These are phyloP conservation scores for Bidens hawaiensis DNA, from an alignment of 140 eudicot species.

Conservation along the genomic window DNA sequence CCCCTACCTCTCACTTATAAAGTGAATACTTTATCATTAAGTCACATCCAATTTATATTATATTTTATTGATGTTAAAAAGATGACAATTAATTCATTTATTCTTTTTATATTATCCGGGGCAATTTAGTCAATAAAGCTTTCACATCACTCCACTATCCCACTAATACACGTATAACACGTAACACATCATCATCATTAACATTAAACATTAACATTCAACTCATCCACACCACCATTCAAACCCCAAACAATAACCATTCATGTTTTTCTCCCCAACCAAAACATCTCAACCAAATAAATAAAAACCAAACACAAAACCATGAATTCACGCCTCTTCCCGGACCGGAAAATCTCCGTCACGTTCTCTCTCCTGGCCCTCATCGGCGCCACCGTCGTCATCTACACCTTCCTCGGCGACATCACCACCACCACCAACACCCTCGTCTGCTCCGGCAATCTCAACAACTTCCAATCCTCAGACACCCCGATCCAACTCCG, in stretches of 20 bases:
- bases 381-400: constrained; percentile 32
- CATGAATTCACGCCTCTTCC: constrained; percentile 28
- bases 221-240: background rate
- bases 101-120: background rate
- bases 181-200: background rate
- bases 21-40: too few species aligned
- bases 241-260: background rate
- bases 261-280: background rate
- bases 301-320: background rate
- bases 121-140: background rate
- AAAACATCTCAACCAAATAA: background rate
- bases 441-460: constrained; percentile 24
- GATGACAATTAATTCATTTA: too few species aligned
- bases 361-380: constrained; percentile 18
- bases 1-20: too few species aligned
- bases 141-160: background rate
- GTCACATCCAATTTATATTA: too few species aligned
- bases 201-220: background rate
- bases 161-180: background rate
- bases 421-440: constrained; percentile 3
- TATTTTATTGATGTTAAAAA: too few species aligned
- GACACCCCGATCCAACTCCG: constrained; percentile 32
- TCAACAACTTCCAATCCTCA: background rate
- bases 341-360: constrained; percentile 22
- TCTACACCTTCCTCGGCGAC: constrained; percentile 25